Evolutionary conservation across 1,139 yeast genomes (phyloP).

Genomic region (Geotrichum restrictum): DNA sequence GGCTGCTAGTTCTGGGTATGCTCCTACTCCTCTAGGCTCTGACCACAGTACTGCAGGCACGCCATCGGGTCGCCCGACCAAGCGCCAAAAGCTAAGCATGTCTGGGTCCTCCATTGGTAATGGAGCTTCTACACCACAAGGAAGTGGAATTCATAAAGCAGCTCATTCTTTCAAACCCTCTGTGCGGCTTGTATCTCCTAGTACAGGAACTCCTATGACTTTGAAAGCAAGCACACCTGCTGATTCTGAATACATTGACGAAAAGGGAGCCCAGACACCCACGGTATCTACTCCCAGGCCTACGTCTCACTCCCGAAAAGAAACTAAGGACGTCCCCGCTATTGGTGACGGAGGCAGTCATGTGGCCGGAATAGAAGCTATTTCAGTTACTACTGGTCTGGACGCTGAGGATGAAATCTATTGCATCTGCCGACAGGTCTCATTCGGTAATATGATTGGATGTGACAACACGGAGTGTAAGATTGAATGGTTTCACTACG

Average conservation of each 20-base stretch:
- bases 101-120: slow-evolving; percentile 36
- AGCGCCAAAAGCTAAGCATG: slow-evolving; percentile 27
- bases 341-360: slow-evolving; percentile 5
- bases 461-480: slow-evolving; percentile 81
- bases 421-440: slow-evolving; percentile 79
- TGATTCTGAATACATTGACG: slow-evolving; percentile 21
- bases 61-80: slow-evolving; percentile 26
- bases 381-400: slow-evolving; percentile 7
- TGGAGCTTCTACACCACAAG: slow-evolving; percentile 37
- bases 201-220: slow-evolving; percentile 37
- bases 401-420: slow-evolving; percentile 63
- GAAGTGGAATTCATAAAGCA: slow-evolving; percentile 49
- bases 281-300: slow-evolving; percentile 10
- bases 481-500: slow-evolving; percentile 79
- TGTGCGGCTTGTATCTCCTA: slow-evolving; percentile 53
- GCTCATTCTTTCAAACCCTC: slow-evolving; percentile 43
- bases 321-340: background rate
- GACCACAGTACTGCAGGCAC: slow-evolving; percentile 6
- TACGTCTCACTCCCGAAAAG: slow-evolving; percentile 7
- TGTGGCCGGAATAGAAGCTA: slow-evolving; percentile 3
- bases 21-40: slow-evolving; percentile 5
- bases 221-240: slow-evolving; percentile 19
- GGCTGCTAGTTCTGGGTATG: background rate
- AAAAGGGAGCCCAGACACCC: slow-evolving; percentile 50
- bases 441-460: slow-evolving; percentile 89